These are phyloP conservation scores for Saccharomycopsis javanensis DNA, from an alignment of 805 yeast genomes.

Conservation along the genomic window DNA sequence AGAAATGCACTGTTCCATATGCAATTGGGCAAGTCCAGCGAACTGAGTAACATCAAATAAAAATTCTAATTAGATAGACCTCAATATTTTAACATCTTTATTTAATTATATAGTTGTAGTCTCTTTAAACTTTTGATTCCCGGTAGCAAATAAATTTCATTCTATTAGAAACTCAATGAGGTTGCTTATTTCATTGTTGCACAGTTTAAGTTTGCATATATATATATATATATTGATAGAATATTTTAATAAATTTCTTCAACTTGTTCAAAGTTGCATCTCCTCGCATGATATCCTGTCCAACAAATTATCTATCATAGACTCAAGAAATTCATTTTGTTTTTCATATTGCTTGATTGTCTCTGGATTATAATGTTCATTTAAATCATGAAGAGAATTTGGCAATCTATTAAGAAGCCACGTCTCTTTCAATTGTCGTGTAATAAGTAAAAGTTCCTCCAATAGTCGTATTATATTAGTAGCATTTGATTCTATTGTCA, in stretches of 20 bases:
- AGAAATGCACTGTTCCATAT: constrained; percentile 40
- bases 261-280: background rate
- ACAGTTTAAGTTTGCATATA: too few species aligned
- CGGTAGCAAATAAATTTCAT: too few species aligned
- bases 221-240: background rate
- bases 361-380: constrained; percentile 14
- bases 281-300: constrained; percentile 12
- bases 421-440: constrained; percentile 14
- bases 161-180: too few species aligned
- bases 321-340: constrained; percentile 11
- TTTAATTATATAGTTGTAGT: too few species aligned
- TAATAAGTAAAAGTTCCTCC: constrained; percentile 16
- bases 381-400: constrained; percentile 11
- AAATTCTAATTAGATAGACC: too few species aligned
- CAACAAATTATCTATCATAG: constrained; percentile 12
- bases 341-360: constrained; percentile 14
- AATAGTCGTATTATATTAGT: constrained; percentile 10
- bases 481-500: constrained; percentile 15
- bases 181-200: too few species aligned
- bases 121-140: too few species aligned
- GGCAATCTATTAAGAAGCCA: constrained; percentile 19
- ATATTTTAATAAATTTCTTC: background rate
- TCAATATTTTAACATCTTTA: too few species aligned
- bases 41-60: constrained; percentile 4
- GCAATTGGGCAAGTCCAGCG: constrained; percentile 38